Percentiles rank a stretch among this genome's conserved stretches.
These are phyloP conservation scores for Pseudocercospora fuligena DNA, from an alignment of 2,329 filamentous ascomycete species.

Conservation along the genomic window DNA sequence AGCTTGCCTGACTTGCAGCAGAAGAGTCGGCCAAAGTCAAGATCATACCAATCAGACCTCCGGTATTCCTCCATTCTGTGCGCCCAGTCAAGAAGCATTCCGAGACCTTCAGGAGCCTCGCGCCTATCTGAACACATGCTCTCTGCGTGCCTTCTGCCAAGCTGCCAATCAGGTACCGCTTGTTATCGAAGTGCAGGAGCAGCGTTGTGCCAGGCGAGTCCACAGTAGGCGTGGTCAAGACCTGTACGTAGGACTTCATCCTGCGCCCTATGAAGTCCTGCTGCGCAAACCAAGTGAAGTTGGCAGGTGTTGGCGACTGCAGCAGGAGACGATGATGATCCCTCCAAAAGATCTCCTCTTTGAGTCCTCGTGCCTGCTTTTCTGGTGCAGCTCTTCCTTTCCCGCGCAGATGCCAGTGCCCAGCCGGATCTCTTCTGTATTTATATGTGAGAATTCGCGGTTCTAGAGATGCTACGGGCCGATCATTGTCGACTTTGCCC, in stretches of 20 bases:
- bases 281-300: slow-evolving; percentile 1
- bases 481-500: neutral
- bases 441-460: slow-evolving; percentile 18
- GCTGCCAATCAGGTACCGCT: slow-evolving; percentile 84
- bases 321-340: slow-evolving; percentile 13
- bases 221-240: slow-evolving; percentile 81
- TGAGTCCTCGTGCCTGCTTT: neutral
- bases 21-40: slow-evolving; percentile 78
- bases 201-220: slow-evolving; percentile 84
- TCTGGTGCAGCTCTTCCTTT: neutral
- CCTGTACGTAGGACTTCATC: slow-evolving; percentile 77
- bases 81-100: slow-evolving; percentile 84
- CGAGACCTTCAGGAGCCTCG: slow-evolving; percentile 67
- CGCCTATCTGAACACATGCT: slow-evolving; percentile 69
- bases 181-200: slow-evolving; percentile 77
- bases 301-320: slow-evolving; percentile 13
- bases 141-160: slow-evolving; percentile 85
- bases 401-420: slow-evolving; percentile 13
- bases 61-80: slow-evolving; percentile 74
- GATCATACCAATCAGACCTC: slow-evolving; percentile 83
- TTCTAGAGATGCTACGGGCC: slow-evolving; percentile 17
- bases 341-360: neutral
- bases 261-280: slow-evolving; percentile 8
- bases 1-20: slow-evolving; percentile 53
- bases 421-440: slow-evolving; percentile 12